Conservation (phyloP, 1,284 basidiomycete genomes). For the Rhodotorula glutinis region DNA sequence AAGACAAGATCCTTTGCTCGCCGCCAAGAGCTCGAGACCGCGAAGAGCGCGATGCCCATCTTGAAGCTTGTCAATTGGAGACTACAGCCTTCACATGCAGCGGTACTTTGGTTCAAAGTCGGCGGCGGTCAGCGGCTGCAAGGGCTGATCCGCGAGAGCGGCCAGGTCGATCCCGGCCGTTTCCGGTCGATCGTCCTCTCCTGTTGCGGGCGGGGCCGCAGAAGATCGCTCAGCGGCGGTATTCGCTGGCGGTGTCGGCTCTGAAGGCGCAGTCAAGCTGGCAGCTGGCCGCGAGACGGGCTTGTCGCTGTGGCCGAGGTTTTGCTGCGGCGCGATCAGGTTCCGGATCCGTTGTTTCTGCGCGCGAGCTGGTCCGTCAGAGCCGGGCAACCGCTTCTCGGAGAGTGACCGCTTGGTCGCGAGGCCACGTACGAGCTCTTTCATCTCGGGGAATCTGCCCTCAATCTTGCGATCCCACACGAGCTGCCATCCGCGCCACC, state of each 20-base stretch:
- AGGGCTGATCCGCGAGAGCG: not conserved
- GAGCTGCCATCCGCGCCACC: constrained; percentile 36
- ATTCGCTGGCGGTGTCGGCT: not conserved
- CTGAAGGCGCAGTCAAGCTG: not conserved
- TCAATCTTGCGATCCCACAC: constrained; percentile 57
- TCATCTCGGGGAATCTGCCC: constrained; percentile 84
- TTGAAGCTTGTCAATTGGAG: no score
- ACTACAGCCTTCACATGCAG: constrained; percentile 4
- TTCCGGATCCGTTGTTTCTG: constrained; percentile 86
- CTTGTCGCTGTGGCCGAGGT: constrained; percentile 77
- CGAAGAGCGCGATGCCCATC: no score
- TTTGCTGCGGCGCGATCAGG: constrained; percentile 68
- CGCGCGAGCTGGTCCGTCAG: constrained; percentile 4
- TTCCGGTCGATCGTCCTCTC: no score
- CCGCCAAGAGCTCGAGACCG: no score
- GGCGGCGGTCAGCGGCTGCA: constrained; percentile 2
- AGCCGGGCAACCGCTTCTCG: no score
- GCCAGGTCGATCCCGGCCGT: not conserved
- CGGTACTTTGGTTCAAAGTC: constrained; percentile 25
- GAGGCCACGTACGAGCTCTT: constrained; percentile 61
- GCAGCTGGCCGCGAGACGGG: not conserved
- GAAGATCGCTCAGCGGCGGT: not conserved
- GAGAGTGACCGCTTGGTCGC: no score
- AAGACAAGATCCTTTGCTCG: no score
- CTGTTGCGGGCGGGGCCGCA: not conserved